Evolutionary conservation across 805 yeast species (phyloP).

Genomic region (Barnettozyma californica): DNA sequence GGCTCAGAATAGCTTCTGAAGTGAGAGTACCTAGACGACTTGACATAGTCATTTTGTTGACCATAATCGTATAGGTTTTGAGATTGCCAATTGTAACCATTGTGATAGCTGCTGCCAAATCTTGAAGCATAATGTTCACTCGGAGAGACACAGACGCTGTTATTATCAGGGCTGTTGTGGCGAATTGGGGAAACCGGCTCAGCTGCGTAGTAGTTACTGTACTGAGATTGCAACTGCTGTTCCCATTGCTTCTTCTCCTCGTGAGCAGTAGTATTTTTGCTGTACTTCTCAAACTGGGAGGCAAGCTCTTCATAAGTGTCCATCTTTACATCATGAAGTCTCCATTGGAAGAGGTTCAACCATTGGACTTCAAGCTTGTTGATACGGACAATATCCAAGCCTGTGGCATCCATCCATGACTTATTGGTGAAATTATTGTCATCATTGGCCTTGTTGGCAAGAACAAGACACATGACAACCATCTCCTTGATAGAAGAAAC

Average conservation of each 20-base stretch:
- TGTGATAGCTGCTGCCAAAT: constrained; percentile 8
- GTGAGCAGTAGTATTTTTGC: constrained; percentile 19
- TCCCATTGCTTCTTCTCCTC: constrained; percentile 17
- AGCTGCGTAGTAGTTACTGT: constrained; percentile 3
- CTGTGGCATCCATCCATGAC: constrained; percentile 96
- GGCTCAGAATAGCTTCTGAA: constrained; percentile 17
- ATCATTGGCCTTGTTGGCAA: constrained; percentile 92
- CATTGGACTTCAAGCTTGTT: constrained; percentile 68
- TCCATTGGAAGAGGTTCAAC: constrained; percentile 59
- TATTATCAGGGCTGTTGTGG: not conserved
- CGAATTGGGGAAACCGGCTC: constrained; percentile 21
- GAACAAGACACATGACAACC: constrained; percentile 63
- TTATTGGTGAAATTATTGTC: constrained; percentile 94
- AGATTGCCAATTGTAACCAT: constrained; percentile 1
- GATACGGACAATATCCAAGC: constrained; percentile 54
- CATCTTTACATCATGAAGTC: constrained; percentile 36
- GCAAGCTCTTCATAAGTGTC: constrained; percentile 21
- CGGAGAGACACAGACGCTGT: constrained; percentile 14
- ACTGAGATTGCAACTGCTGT: constrained; percentile 9
- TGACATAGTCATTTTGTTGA: constrained; percentile 2
- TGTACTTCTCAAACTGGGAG: constrained; percentile 21
- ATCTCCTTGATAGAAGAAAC: constrained; percentile 42
- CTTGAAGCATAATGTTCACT: constrained; percentile 10
- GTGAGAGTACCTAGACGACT: constrained; percentile 11
- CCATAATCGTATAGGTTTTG: constrained; percentile 9